Conservation (phyloP, 2,329 filamentous ascomycete genomes). For the Fusarium burgessii region DNA sequence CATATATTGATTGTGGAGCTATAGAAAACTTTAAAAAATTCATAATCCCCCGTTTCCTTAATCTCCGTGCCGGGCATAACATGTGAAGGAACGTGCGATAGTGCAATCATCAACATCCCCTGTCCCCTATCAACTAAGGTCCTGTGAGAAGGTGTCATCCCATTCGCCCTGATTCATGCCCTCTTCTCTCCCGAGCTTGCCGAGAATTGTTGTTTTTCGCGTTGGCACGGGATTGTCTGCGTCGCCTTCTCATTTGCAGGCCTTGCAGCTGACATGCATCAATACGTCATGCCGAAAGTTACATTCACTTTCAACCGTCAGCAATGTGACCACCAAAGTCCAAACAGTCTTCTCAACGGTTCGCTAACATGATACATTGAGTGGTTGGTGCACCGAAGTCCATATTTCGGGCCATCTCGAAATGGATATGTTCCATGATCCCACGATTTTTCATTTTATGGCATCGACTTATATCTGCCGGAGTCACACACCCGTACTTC, state of each 20-base stretch:
- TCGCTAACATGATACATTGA: not conserved
- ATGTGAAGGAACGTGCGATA: slow-evolving; percentile 8
- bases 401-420: not conserved
- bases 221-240: slow-evolving; percentile 3
- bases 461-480: not conserved
- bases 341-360: not conserved
- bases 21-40: not conserved
- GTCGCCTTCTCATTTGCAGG: not conserved
- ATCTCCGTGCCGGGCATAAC: not conserved
- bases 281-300: slow-evolving; percentile 31
- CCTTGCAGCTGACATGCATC: slow-evolving; percentile 18
- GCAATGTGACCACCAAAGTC: not conserved
- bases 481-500: not conserved
- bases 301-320: not conserved
- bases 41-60: not conserved
- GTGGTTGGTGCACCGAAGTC: not conserved
- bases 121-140: not conserved
- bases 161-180: not conserved
- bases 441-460: not conserved
- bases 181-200: slow-evolving; percentile 13
- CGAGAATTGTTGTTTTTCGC: slow-evolving; percentile 26
- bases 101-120: not conserved
- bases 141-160: not conserved
- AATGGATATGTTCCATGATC: not conserved
- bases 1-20: not conserved